phyloP scores from a whole-genome alignment of 495 filamentous ascomycete genomes.

The Trichoderma erinaceum region DNA sequence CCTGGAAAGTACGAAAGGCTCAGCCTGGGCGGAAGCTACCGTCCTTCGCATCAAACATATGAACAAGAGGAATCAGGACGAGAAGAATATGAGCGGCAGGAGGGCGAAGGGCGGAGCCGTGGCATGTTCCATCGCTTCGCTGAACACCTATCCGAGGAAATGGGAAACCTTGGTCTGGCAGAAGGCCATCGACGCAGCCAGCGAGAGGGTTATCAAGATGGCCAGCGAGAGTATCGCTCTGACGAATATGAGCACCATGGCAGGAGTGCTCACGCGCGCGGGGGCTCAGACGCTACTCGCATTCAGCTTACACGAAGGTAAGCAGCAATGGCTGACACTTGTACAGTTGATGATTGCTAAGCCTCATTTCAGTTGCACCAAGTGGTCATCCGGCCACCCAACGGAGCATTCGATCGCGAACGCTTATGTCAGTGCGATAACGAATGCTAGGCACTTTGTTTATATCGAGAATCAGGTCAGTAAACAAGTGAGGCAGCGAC shows the following conservation, averaged over 20 bases:
- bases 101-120: slow-evolving; percentile 17
- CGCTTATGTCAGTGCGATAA: slow-evolving; percentile 79
- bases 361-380: slow-evolving; percentile 43
- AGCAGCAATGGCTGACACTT: background rate
- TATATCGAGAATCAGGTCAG: slow-evolving; percentile 87
- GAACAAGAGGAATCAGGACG: slow-evolving; percentile 23
- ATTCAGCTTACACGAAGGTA: slow-evolving; percentile 44
- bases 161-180: slow-evolving; percentile 1
- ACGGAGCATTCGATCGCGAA: slow-evolving; percentile 84
- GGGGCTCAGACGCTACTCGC: slow-evolving; percentile 16
- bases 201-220: background rate
- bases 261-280: slow-evolving; percentile 12
- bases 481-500: background rate
- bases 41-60: slow-evolving; percentile 39
- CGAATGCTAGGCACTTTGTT: slow-evolving; percentile 72
- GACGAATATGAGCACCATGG: background rate
- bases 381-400: slow-evolving; percentile 65
- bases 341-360: slow-evolving; percentile 12
- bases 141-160: background rate
- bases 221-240: background rate
- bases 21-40: slow-evolving; percentile 37
- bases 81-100: slow-evolving; percentile 19
- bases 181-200: background rate
- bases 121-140: background rate
- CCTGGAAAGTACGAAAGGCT: slow-evolving; percentile 56